Base-by-base conservation (phyloP, 768 basidiomycete species). In the Psilocybe cubensis region DNA sequence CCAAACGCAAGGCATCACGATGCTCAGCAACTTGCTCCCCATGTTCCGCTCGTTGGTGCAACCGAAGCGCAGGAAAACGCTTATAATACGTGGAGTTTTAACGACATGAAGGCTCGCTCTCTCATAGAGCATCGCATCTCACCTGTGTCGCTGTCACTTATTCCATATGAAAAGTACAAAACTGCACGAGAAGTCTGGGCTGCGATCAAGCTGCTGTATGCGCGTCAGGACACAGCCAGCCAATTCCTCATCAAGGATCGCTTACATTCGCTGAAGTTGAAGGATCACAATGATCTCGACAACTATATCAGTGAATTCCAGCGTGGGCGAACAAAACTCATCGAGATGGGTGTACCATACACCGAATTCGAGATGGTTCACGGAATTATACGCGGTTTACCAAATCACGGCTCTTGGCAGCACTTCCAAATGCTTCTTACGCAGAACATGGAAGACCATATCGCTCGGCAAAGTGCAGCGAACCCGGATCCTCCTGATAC, bases 351-450 rank as follows among this genome's bases (percentile, higher is more conserved):
- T 24, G 7, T 52, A 1, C 20, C 43, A 2, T 60, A 52, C 25
- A 18, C 25, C 1, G 54, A 56, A 14, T 24, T 40, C 17, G 54
- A 60, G 14, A 60, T 60, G 59, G 59, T 60, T 8, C 54, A 60
- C 14, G 24, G 21, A 4, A 56, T 60, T 29, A 54, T 60, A 4
- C 41, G 44, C 11, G 59, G 54, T 5, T 21, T 60, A 27, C 50
- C 59, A 1, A 41, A 18, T 20, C 14, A 40, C 20, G 54, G 38
- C 6, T 33, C 59, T 1, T 56, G 54, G 59, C 11, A 14, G 8
- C 28, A 43, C 41, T 31, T 54, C 43, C 20, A 1, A 4, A 29
- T 44, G 23, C 18, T 45, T 9, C 6, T 44, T 4, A 44, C 31
- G 3, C 52, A 54, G 12, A 31, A 3, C 11, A 54, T 44, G 25